Evolutionary conservation across 257 asterid genomes (phyloP), one percentile per base, ranked within the genome.

Genomic region (Schizonepeta tenuifolia): DNA sequence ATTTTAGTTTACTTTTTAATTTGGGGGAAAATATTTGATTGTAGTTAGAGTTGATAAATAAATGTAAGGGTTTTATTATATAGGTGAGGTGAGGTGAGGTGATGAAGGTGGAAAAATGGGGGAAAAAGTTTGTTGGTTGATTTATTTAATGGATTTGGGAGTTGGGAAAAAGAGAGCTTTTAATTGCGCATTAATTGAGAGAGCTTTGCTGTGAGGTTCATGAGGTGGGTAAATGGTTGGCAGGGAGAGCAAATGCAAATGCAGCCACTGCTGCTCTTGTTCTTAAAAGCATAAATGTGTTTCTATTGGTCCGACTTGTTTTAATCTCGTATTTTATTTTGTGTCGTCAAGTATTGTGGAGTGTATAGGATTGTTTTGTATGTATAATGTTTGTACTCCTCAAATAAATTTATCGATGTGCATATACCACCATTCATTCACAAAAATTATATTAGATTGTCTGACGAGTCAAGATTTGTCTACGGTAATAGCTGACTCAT

Each of bases 121-220:
- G 54, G 1, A 7, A 7, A 64, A 20, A 79, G 78, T 65, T 75
- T 75, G 83, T 79, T 79, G 78, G 80, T 8, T 74, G 54, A 49
- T 59, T 79, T 55, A 68, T 56, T 79, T 24, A 74, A 74, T 74
- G 47, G 61, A 54, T 11, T 67, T 22, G 75, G 78, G 57, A 60
- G 76, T 44, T 64, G 77, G 68, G 69, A 18, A 35, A 38, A 18
- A 54, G 20, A 17, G 54, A 65, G 80, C 77, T 79, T 71, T 76
- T 36, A 65, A 63, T 71, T 57, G 59, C 24, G 65, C 79, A 79
- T 75, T 70, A 14, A 58, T 60, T 71, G 80, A 33, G 60, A 14
- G 31, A 28, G 69, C 65, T 55, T 71, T 51, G 67, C 54, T 66
- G 75, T 54, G 75, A 65, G 47, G 68, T 76, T 63, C 56, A 44